A percentile compares a stretch with the other conserved stretches of the same genome.
Evolutionary conservation across 202 grass and related monocot species (phyloP).

Genomic region (Zoysia matrella): DNA sequence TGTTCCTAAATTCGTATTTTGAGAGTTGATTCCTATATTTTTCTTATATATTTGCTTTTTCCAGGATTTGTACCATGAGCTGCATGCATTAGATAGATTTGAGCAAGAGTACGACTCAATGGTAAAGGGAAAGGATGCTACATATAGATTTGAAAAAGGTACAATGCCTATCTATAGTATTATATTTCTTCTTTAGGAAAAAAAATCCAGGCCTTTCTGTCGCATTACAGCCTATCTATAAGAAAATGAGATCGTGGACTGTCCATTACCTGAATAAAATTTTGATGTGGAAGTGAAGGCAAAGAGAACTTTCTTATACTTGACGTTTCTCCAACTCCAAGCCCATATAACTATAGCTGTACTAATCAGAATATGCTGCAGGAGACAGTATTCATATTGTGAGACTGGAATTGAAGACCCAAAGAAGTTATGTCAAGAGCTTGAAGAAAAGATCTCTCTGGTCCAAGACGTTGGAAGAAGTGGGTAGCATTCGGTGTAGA

Average conservation of each 20-base stretch:
- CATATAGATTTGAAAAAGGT: slow-evolving; percentile 68
- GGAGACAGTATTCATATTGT: slow-evolving; percentile 71
- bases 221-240: not conserved
- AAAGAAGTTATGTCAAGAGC: slow-evolving; percentile 81
- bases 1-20: slow-evolving; percentile 18
- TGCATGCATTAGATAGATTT: slow-evolving; percentile 89
- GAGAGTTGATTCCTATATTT: not conserved
- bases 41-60: slow-evolving; percentile 42
- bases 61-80: slow-evolving; percentile 95
- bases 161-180: slow-evolving; percentile 3
- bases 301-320: not conserved
- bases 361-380: slow-evolving; percentile 39
- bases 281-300: slow-evolving; percentile 4
- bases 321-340: slow-evolving; percentile 24
- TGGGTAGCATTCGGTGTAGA: slow-evolving; percentile 43
- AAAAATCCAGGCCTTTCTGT: not conserved
- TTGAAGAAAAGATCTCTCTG: slow-evolving; percentile 96
- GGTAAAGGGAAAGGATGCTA: slow-evolving; percentile 53
- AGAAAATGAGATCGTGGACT: slow-evolving; percentile 16
- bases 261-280: slow-evolving; percentile 34
- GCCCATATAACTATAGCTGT: slow-evolving; percentile 20
- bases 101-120: slow-evolving; percentile 76
- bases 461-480: slow-evolving; percentile 86
- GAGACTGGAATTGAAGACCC: slow-evolving; percentile 71
- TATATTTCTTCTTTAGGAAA: not conserved